Base-by-base conservation (phyloP, 495 filamentous ascomycete species). In the Podospora fimiseda region DNA sequence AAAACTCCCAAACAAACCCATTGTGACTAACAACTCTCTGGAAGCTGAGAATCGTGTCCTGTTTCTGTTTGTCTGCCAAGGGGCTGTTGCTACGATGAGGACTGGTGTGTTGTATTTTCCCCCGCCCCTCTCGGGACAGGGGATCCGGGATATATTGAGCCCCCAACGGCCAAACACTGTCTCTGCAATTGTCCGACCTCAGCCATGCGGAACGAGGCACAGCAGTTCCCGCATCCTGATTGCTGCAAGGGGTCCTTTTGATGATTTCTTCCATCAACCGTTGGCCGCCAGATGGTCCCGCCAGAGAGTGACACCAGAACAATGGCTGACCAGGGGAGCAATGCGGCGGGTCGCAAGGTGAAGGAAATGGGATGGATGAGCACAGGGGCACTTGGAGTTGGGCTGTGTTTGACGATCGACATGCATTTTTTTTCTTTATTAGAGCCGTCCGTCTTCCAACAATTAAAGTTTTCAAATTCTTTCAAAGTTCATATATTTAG, bases 161-260 rank as follows among this genome's bases (percentile, higher is more conserved):
- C 33, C 48, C 14, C 37, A 40, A 22, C 48, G 38, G 2, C 36
- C 36, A 22, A 39, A 50, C 36, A 14, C 18, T 24, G 39, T 27
- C 30, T 21, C 37, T 16, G n/a, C 27, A 24, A n/a, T 24, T 38
- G 11, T n/a, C 44, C 44, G 20, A 30, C 19, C 52, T 41, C 42
- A 45, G 21, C 46, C 37, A 41, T 51, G 43, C 53, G 48, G 48
- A 56, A 57, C 49, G 24, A 39, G 44, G 38, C 49, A 44, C 49
- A 51, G 43, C 43, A 9, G 7, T 38, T 19, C 40, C 44, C 45
- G 53, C 20, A 43, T 40, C 15, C 16, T 50, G 39, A 45, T 56
- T 45, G 40, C 36, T 36, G 42, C 48, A 42, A 55, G 40, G 40
- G 24, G 47, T 23, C 51, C 15, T 37, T 13, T 40, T 7, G 18